These are phyloP conservation scores for Nidula microcarpa DNA, from an alignment of 768 basidiomycete genomes.

Conservation along the genomic window DNA sequence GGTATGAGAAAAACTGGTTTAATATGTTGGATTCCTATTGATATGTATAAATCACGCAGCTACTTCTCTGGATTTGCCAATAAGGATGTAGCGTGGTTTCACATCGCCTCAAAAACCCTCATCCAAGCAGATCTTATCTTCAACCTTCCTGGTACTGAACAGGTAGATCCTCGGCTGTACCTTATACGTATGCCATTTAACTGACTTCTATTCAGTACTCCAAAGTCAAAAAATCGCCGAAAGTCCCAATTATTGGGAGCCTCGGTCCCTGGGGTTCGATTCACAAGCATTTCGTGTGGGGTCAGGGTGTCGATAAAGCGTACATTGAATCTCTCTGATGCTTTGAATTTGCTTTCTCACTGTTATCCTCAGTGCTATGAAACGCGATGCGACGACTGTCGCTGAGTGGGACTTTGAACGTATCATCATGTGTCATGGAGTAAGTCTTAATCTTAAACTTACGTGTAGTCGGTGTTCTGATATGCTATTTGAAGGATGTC, in stretches of 20 bases:
- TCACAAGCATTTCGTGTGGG: constrained; percentile 23
- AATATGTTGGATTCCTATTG: neutral
- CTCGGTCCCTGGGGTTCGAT: constrained; percentile 23
- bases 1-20: neutral
- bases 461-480: neutral
- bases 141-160: constrained; percentile 77
- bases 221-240: constrained; percentile 21
- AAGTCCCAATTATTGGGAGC: constrained; percentile 21
- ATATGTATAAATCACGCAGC: constrained; percentile 20
- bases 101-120: constrained; percentile 59
- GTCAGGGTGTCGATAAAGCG: constrained; percentile 25
- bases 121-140: constrained; percentile 76
- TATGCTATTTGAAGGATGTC: constrained; percentile 30
- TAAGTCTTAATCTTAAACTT: constrained; percentile 11
- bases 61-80: constrained; percentile 64
- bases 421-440: constrained; percentile 63
- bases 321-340: constrained; percentile 9
- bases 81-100: constrained; percentile 80
- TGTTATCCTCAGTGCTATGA: constrained; percentile 38
- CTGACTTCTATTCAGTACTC: constrained; percentile 21
- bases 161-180: constrained; percentile 30
- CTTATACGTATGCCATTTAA: neutral
- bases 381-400: constrained; percentile 54
- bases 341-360: neutral
- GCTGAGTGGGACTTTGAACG: constrained; percentile 65